Evolutionary conservation across 139 green algal genomes (phyloP).

Genomic region (Picochlorum sp.): DNA sequence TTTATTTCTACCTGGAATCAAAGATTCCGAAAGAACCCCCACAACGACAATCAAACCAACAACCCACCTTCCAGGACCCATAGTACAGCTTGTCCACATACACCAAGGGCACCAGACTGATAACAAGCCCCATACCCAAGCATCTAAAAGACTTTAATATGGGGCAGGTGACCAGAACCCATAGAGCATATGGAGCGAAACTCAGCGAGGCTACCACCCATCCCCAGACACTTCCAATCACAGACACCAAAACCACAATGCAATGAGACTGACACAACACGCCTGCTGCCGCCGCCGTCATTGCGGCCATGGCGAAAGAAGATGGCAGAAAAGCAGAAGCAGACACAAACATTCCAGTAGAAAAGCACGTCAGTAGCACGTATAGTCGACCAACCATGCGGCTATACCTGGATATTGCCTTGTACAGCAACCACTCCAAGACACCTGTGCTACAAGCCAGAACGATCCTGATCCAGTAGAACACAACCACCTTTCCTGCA

Average conservation of each 20-base stretch:
- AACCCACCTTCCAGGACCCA: slow-evolving; percentile 40
- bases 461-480: slow-evolving; percentile 33
- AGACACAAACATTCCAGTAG: slow-evolving; percentile 47
- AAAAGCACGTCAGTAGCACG: slow-evolving; percentile 33
- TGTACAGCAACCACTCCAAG: slow-evolving; percentile 41
- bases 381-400: slow-evolving; percentile 8
- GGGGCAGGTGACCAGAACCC: slow-evolving; percentile 15
- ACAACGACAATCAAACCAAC: no score
- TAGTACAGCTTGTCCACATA: slow-evolving; percentile 33
- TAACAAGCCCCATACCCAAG: slow-evolving; percentile 1
- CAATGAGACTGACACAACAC: slow-evolving; percentile 20
- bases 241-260: slow-evolving; percentile 28
- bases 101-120: slow-evolving; percentile 18
- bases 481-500: slow-evolving; percentile 32
- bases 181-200: slow-evolving; percentile 46
- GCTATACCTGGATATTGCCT: slow-evolving; percentile 7
- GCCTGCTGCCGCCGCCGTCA: slow-evolving; percentile 45
- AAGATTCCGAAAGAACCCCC: no score
- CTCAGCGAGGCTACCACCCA: slow-evolving; percentile 61
- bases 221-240: slow-evolving; percentile 55
- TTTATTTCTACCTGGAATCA: no score
- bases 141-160: slow-evolving; percentile 8
- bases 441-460: slow-evolving; percentile 41
- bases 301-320: slow-evolving; percentile 63
- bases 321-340: slow-evolving; percentile 59